Conservation (phyloP, 352 stramenopile species). For the Pythium scleroteichum region DNA sequence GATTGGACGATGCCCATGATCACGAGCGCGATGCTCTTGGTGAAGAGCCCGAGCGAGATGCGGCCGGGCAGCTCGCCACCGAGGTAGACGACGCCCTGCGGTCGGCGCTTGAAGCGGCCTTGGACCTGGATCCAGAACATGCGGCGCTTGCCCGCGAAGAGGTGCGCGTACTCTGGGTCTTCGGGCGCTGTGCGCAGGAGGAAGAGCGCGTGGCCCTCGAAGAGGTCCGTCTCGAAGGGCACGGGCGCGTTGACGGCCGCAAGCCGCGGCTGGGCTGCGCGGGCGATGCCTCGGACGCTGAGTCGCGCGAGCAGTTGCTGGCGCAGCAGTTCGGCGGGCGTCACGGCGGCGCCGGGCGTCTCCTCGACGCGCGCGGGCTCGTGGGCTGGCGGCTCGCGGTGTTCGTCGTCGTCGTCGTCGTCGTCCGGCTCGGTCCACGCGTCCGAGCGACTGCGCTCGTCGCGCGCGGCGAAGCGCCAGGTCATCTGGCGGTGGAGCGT, state of each 20-base stretch:
- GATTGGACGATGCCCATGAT: conserved; percentile 79
- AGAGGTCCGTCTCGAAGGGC: conserved; percentile 88
- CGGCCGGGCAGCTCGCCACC: conserved; percentile 67
- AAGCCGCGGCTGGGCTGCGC: neutral
- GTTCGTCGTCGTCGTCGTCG: neutral
- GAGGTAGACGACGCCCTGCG: conserved; percentile 59
- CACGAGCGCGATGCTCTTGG: conserved; percentile 69
- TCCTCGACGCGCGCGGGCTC: too few relatives aligned
- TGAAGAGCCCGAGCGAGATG: conserved; percentile 75
- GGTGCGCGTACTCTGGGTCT: conserved; percentile 45
- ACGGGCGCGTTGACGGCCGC: conserved; percentile 73
- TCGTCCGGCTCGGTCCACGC: conserved; percentile 12
- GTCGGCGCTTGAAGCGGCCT: conserved; percentile 71
- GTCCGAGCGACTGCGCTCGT: conserved; percentile 9
- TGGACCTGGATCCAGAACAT: conserved; percentile 91
- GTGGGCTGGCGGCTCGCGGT: neutral
- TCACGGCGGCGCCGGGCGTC: too few relatives aligned
- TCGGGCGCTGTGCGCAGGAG: conserved; percentile 73
- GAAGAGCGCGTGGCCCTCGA: conserved; percentile 76
- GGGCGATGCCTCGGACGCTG: conserved; percentile 20
- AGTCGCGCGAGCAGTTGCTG: conserved; percentile 20
- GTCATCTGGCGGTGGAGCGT: conserved; percentile 18
- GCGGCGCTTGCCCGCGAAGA: conserved; percentile 67
- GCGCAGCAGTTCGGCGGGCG: neutral
- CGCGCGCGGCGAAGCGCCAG: conserved; percentile 16